Base-by-base conservation (phyloP, 352 stramenopile species). In the Thalassiosira mediterranea region DNA sequence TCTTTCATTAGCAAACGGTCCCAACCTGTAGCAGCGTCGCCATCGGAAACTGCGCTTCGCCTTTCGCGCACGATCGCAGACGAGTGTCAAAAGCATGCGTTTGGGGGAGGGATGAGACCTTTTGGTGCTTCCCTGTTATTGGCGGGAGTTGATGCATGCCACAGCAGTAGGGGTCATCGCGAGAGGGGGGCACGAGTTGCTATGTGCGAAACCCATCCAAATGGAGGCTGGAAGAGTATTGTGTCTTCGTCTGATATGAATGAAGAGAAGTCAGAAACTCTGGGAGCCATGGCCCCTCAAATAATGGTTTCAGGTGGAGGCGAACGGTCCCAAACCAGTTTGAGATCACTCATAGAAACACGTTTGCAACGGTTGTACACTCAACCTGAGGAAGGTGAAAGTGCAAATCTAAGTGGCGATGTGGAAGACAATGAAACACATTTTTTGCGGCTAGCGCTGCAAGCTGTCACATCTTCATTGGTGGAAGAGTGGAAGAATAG, bases 71-170 rank as follows among this genome's bases (percentile, higher is more conserved):
- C 65, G 31, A 56, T 88, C 29, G 80, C 72, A 1, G 69, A 87
- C 65, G 66, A 82, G 53, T 91, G 83, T 78, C 87, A 93, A 66
- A 76, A 67, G 49, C 74, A 90, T 76, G 67, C 78, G 0, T 91
- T 90, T 79, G 84, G 83, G 25, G 87, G 87, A 32, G 87, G 87
- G n/a, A 71, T 93, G 51, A 71, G 87, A 61, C 83, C 84, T 4
- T 85, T 86, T 59, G 87, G 87, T 46, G 76, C 82, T 2, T 87
- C 77, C 11, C 63, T 91, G 19, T 25, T 90, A n/a, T 34, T 90
- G 10, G 83, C 72, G 53, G 85, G 76, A 21, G 61, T 87, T 46
- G 72, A 82, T 57, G 8, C 28, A 38, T 42, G 23, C 46, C 5
- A 53, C 46, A 17, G 25, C 19, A 59, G 37, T 15, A 44, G 37